These are phyloP conservation scores for Ophiostoma piceae DNA, from an alignment of 2,329 filamentous ascomycete genomes.

Conservation along the genomic window DNA sequence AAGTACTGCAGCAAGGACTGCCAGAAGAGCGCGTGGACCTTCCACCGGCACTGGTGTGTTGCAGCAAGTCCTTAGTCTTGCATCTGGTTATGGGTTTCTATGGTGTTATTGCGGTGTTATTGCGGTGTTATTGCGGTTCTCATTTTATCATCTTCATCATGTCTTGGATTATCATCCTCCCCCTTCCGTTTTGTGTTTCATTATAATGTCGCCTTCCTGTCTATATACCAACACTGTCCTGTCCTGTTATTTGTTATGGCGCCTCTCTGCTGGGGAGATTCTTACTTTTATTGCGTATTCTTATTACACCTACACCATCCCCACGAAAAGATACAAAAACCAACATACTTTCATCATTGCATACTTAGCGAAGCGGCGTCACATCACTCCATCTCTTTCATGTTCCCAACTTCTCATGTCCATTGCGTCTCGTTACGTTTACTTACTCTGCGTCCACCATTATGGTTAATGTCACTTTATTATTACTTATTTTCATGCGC, in stretches of 20 bases:
- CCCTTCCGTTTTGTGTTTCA: neutral
- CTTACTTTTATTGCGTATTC: neutral
- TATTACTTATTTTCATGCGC: neutral
- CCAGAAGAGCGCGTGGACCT: conserved; percentile 98
- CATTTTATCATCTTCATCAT: conserved; percentile 1
- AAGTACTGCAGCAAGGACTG: conserved; percentile 99
- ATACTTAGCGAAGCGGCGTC: conserved; percentile 7
- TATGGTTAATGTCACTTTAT: neutral
- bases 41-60: conserved; percentile 96
- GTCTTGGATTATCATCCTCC: neutral
- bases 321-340: neutral
- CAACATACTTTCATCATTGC: neutral
- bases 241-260: neutral
- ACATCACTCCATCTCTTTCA: neutral
- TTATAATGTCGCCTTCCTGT: neutral
- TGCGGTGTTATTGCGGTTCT: neutral
- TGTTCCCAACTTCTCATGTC: neutral
- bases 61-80: conserved; percentile 53
- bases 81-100: neutral
- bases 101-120: neutral
- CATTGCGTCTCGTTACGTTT: neutral
- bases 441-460: neutral
- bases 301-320: neutral
- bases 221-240: conserved; percentile 11
- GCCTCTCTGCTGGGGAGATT: neutral